Evolutionary conservation across 805 yeast species (phyloP).

Genomic region (Myxozyma geophila): DNA sequence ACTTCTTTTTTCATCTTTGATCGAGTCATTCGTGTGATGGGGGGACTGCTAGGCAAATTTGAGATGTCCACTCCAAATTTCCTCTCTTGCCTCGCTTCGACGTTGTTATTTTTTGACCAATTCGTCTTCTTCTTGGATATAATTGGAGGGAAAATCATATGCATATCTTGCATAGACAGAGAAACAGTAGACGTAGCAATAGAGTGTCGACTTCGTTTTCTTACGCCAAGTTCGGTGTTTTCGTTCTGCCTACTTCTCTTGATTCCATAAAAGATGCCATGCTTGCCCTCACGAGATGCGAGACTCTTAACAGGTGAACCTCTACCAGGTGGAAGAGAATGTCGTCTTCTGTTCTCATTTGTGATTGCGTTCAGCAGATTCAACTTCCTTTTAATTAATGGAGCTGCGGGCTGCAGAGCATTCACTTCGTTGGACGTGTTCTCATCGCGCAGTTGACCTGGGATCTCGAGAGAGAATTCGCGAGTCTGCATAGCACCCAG

Average conservation of each 20-base stretch:
- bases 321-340: neutral
- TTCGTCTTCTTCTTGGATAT: neutral
- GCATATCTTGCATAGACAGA: slow-evolving; percentile 5
- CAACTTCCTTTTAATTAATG: neutral
- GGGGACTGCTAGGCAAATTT: slow-evolving; percentile 15
- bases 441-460: neutral
- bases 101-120: neutral
- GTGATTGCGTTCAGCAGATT: neutral
- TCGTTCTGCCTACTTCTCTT: neutral
- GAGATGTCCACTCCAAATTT: slow-evolving; percentile 8
- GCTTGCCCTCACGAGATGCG: neutral
- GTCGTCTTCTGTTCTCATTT: neutral
- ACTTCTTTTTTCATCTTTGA: neutral
- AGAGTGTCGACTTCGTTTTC: slow-evolving; percentile 5
- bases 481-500: neutral
- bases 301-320: neutral
- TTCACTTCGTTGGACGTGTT: neutral
- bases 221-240: neutral
- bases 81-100: neutral
- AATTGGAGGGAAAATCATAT: slow-evolving; percentile 13
- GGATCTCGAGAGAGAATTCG: neutral
- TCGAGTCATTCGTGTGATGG: neutral
- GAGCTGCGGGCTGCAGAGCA: neutral
- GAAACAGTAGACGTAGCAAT: slow-evolving; percentile 12
- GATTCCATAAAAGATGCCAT: neutral